Evolutionary conservation across 148 eudicot genomes (phyloP).

Genomic region (Heliosperma pusillum): DNA sequence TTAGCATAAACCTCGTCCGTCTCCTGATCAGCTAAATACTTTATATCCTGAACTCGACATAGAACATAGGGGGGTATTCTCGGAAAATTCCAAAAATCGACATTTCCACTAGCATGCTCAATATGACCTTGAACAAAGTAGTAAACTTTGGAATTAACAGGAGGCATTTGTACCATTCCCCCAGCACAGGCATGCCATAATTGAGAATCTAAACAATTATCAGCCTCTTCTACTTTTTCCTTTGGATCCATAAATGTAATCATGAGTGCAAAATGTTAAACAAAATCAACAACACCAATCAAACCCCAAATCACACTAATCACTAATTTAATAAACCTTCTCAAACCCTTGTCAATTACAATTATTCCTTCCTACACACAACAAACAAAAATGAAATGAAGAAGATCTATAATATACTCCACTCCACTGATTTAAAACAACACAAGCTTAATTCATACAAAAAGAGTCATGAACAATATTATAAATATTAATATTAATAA

Average conservation of each 20-base stretch:
- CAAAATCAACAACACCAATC: constrained; percentile 19
- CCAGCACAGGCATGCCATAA: constrained; percentile 99
- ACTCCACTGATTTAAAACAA: not conserved
- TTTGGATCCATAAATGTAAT: constrained; percentile 77
- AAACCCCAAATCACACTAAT: constrained; percentile 10
- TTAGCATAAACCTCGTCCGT: constrained; percentile 84
- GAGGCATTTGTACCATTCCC: constrained; percentile 92
- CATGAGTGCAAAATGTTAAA: constrained; percentile 35
- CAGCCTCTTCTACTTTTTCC: constrained; percentile 57
- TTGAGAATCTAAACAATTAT: constrained; percentile 79
- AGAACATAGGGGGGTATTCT: constrained; percentile 57
- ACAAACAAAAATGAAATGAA: not conserved
- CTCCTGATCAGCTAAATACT: constrained; percentile 78
- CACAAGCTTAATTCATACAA: too few species aligned
- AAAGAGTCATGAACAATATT: not conserved
- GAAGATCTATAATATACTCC: not conserved
- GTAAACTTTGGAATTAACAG: constrained; percentile 52
- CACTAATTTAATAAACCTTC: constrained; percentile 18
- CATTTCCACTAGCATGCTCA: constrained; percentile 64
- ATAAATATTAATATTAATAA: not conserved
- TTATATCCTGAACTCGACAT: constrained; percentile 53
- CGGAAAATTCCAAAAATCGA: constrained; percentile 56
- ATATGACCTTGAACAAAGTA: constrained; percentile 90
- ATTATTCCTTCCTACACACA: constrained; percentile 17
- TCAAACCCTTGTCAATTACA: constrained; percentile 16